Percentiles rank a stretch among this genome's conserved stretches.
Evolutionary conservation across 2,329 filamentous ascomycete species (phyloP).

Genomic region (Stagonosporopsis tanaceti): DNA sequence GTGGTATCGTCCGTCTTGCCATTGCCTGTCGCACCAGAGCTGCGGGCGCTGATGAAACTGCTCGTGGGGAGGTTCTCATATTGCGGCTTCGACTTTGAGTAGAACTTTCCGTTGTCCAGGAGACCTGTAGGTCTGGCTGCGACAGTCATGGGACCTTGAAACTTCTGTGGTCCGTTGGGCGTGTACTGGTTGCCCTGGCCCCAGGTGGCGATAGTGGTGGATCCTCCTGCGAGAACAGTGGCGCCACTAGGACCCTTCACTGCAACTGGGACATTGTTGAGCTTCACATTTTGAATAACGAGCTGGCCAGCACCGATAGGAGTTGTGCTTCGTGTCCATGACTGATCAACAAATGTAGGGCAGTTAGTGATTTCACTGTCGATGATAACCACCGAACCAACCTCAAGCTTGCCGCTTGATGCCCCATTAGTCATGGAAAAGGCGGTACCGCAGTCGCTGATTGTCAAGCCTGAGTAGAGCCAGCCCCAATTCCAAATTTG

Average conservation of each 20-base stretch:
- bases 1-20: conserved; percentile 81
- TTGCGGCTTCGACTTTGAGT: conserved; percentile 60
- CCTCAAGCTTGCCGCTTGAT: conserved; percentile 44
- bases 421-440: conserved; percentile 58
- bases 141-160: conserved; percentile 57
- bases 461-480: conserved; percentile 60
- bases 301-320: conserved; percentile 59
- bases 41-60: conserved; percentile 65
- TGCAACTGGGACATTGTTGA: conserved; percentile 45
- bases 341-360: conserved; percentile 59
- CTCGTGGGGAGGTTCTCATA: conserved; percentile 61
- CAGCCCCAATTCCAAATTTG: conserved; percentile 70
- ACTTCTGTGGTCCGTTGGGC: conserved; percentile 54
- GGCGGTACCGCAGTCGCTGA: conserved; percentile 63
- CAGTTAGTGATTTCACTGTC: conserved; percentile 64
- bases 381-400: conserved; percentile 65
- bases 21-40: conserved; percentile 75
- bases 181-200: conserved; percentile 49
- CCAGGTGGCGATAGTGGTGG: conserved; percentile 46
- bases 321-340: conserved; percentile 45
- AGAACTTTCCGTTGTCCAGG: conserved; percentile 58
- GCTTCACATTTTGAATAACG: conserved; percentile 63
- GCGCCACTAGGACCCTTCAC: conserved; percentile 38
- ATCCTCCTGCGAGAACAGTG: conserved; percentile 45
- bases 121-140: conserved; percentile 58